These are phyloP conservation scores for Colletotrichum orbiculare DNA, from an alignment of 2,329 filamentous ascomycete genomes.

Conservation along the genomic window DNA sequence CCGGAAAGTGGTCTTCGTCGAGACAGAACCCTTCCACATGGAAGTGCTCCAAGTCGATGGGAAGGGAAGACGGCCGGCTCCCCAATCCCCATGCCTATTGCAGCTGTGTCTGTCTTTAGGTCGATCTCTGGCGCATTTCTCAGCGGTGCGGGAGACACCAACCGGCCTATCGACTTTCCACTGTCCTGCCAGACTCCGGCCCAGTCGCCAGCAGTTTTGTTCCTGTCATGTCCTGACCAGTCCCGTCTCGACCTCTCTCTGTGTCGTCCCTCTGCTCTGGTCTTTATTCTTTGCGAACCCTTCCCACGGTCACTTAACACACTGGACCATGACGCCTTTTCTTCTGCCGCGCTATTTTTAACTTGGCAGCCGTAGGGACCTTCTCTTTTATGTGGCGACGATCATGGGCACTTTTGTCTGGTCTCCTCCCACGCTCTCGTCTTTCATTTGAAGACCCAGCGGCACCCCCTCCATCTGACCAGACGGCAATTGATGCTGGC, in stretches of 20 bases:
- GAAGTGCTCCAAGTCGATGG: not conserved
- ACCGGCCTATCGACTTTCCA: slow-evolving; percentile 12
- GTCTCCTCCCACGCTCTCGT: slow-evolving; percentile 46
- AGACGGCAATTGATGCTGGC: slow-evolving; percentile 40
- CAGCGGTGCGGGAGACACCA: slow-evolving; percentile 2
- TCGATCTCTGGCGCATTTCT: slow-evolving; percentile 13
- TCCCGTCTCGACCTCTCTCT: slow-evolving; percentile 2
- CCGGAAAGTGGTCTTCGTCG: slow-evolving; percentile 32
- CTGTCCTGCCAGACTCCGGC: slow-evolving; percentile 5
- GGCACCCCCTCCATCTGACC: slow-evolving; percentile 26
- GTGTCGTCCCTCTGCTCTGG: slow-evolving; percentile 27
- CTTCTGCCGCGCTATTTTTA: slow-evolving; percentile 38
- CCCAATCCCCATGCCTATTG: slow-evolving; percentile 39
- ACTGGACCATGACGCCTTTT: slow-evolving; percentile 37
- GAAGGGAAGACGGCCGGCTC: slow-evolving; percentile 17
- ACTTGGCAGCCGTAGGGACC: slow-evolving; percentile 28
- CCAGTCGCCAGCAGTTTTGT: slow-evolving; percentile 10
- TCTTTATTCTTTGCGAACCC: slow-evolving; percentile 36
- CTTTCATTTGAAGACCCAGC: slow-evolving; percentile 45
- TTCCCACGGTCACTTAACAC: slow-evolving; percentile 12
- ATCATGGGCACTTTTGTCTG: slow-evolving; percentile 52
- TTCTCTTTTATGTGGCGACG: slow-evolving; percentile 44
- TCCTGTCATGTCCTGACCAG: slow-evolving; percentile 14
- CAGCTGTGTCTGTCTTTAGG: slow-evolving; percentile 6
- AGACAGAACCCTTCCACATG: slow-evolving; percentile 21